Evolutionary conservation across 495 filamentous ascomycete species (phyloP), one percentile per base, ranked within the genome.

Genomic region (Daldinia concentrica): DNA sequence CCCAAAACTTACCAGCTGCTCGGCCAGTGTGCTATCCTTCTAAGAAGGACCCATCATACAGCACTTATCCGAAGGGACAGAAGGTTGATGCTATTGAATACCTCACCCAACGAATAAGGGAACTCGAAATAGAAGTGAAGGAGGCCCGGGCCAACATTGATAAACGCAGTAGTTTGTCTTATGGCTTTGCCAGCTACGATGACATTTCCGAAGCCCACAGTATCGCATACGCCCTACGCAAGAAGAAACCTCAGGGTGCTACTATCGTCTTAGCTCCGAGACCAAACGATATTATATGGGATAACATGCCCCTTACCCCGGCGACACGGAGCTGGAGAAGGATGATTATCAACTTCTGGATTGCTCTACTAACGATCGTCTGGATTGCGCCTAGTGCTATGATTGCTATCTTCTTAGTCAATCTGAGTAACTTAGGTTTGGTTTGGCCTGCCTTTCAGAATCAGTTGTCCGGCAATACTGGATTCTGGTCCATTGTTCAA

Each of bases 1-100:
- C 95, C 0, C 85, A 94, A 70, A 88, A 89, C 55, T 85, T 98
- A 1, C 95, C 96, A 0, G 64, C 90, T 0, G 87, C 86, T n/a
- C 85, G 96, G 60, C 95, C 96, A 9, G 86, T 86, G 7, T 95
- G 94, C 80, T 87, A 85, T 57, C 93, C 92, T 4, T 90, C 91
- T 11, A 91, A 92, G 71, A 86, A 87, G 37, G 90, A 93, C 69
- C 87, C 85, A 17, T 84, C 85, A 0, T 88, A 83, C 66, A 75
- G 76, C 8, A 84, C 82, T 15, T 88, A 86, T 69, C 81, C 86
- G 0, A 90, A 87, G 51, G 87, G 89, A 26, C 88, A 90, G 61
- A 93, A 92, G 75, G 87, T 98, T 27, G 95, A 99, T 72, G 92
- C 96, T 12, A 98, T 99, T 74, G 93, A 97, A 69, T 98, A 97